Percentiles rank a stretch among this genome's conserved stretches.
These are phyloP conservation scores for Fermentozyma sake DNA, from an alignment of 1,139 yeast species.

Conservation along the genomic window DNA sequence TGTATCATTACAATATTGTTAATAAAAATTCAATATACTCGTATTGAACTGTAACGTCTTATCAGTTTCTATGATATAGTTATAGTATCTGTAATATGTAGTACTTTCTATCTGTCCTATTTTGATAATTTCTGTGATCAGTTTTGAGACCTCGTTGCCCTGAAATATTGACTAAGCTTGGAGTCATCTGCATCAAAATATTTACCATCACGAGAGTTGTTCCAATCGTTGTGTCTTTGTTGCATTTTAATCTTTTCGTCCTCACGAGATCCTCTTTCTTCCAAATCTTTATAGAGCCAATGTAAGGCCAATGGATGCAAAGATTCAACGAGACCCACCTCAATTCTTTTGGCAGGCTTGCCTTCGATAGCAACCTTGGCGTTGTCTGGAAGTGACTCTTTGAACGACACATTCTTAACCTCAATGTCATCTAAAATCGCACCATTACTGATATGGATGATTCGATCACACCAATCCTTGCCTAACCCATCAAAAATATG, in stretches of 20 bases:
- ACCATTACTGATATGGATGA: conserved; percentile 79
- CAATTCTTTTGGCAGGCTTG: conserved; percentile 17
- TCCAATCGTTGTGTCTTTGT: conserved; percentile 20
- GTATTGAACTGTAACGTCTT: no score
- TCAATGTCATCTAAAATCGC: conserved; percentile 25
- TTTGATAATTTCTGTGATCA: no score
- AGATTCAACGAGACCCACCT: conserved; percentile 41
- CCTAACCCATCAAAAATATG: conserved; percentile 95
- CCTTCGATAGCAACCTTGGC: conserved; percentile 13
- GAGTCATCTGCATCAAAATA: conserved; percentile 45
- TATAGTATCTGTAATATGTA: no score
- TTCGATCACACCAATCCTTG: conserved; percentile 74
- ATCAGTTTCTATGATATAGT: not conserved
- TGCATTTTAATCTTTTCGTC: conserved; percentile 43
- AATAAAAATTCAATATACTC: no score
- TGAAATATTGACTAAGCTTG: conserved; percentile 46
- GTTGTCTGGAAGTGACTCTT: conserved; percentile 5
- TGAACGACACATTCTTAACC: conserved; percentile 26
- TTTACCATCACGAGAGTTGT: conserved; percentile 33
- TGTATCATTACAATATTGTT: no score
- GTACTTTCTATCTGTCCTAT: no score
- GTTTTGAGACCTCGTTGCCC: conserved; percentile 36
- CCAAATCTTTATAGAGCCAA: conserved; percentile 58
- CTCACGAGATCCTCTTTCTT: conserved; percentile 49
- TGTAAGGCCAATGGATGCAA: conserved; percentile 67